Evolutionary conservation across 2,329 filamentous ascomycete genomes (phyloP).

Genomic region (Ampelomyces quisqualis): DNA sequence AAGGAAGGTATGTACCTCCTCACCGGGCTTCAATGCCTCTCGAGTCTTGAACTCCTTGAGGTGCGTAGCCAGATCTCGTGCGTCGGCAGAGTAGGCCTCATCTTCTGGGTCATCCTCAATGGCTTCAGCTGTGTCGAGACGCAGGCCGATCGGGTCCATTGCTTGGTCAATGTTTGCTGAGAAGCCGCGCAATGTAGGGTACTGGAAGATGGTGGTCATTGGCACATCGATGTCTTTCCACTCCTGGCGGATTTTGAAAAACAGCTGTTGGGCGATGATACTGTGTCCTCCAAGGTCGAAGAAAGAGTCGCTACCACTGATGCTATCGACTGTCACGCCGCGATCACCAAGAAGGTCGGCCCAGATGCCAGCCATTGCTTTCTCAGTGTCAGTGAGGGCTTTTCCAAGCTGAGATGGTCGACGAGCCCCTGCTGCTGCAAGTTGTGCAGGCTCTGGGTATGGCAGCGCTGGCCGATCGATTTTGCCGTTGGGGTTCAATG

Average conservation of each 20-base stretch:
- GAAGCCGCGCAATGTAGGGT: conserved; percentile 62
- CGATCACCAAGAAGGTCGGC: conserved; percentile 61
- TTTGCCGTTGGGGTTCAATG: conserved; percentile 66
- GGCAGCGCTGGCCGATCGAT: conserved; percentile 77
- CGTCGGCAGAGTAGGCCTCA: conserved; percentile 55
- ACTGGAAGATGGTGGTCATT: conserved; percentile 70
- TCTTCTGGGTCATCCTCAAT: conserved; percentile 52
- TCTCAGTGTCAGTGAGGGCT: conserved; percentile 60
- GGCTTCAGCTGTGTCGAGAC: conserved; percentile 43
- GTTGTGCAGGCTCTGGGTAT: conserved; percentile 73
- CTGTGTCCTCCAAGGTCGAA: conserved; percentile 81
- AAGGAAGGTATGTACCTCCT: conserved; percentile 67
- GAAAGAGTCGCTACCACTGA: conserved; percentile 65
- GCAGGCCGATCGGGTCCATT: conserved; percentile 52
- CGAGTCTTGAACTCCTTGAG: conserved; percentile 46
- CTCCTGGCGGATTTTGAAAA: conserved; percentile 67
- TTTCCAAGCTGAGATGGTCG: conserved; percentile 49
- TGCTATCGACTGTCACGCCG: conserved; percentile 65
- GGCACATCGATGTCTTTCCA: conserved; percentile 65
- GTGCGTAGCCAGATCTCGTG: conserved; percentile 52
- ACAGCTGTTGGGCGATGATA: conserved; percentile 77
- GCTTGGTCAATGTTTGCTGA: conserved; percentile 55
- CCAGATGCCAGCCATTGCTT: conserved; percentile 71
- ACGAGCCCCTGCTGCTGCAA: conserved; percentile 58
- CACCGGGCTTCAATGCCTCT: conserved; percentile 45